Evolutionary conservation across 2,329 filamentous ascomycete genomes (phyloP), one percentile per base, ranked within the genome.

Genomic region (Ascochyta rabiei): DNA sequence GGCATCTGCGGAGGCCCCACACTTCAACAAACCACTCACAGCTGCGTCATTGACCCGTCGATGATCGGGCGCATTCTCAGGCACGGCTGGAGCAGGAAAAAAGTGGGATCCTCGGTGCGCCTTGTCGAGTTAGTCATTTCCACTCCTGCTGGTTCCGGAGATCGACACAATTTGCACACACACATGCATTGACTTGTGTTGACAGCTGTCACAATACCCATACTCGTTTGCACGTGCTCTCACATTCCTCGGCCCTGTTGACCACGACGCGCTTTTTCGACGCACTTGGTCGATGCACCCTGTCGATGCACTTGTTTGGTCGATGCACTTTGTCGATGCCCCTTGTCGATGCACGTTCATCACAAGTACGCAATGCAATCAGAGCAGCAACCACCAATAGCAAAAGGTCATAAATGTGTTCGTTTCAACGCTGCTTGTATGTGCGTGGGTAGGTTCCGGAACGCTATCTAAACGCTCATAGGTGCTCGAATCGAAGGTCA

Each of bases 31-130:
- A 54, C 45, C 51, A 49, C 51, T 48, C 52, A 46, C 15, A 21
- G 28, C 45, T 45, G 41, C 52, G 52, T 55, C 47, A 55, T 55
- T 46, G 52, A 46, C 33, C 18, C 34, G 18, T 44, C 45, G 34
- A 45, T 33, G 34, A 49, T 55, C 52, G 46, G 23, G 15, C 38
- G 35, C 33, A 9, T 6, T 28, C 28, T 38, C 28, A 37, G 51
- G 19, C 40, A 40, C 34, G 28, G 31, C 40, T 30, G 33, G 9
- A 38, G 15, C 30, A 37, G 37, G 16, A n/a, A 51, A 24, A 16
- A 21, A 30, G 21, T 28, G 30, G n/a, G 37, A 35, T 31, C 13
- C 16, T 23, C 13, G 31, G 4, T 30, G 39, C 16, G 47, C 39
- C 47, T 37, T 23, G 23, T 4, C 7, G 10, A 24, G 23, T 38